These are phyloP conservation scores for Colletotrichum paranaense DNA, from an alignment of 2,329 filamentous ascomycete genomes.

Conservation along the genomic window DNA sequence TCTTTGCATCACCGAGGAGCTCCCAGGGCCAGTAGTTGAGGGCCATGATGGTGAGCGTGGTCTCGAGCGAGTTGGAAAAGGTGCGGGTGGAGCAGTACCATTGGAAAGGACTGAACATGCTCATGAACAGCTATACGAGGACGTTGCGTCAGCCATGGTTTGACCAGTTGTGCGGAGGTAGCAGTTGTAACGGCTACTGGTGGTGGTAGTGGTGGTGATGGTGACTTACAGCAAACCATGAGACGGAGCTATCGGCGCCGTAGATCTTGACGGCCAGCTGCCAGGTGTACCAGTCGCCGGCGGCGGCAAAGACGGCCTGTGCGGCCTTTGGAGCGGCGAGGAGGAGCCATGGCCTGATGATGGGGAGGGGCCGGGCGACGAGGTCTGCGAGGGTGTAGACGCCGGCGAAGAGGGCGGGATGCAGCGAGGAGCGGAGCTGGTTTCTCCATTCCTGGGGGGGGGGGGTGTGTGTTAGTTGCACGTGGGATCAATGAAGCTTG, in stretches of 20 bases:
- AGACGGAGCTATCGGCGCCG: constrained; percentile 70
- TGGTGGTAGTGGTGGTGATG: too few species aligned
- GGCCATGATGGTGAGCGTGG: constrained; percentile 84
- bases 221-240: constrained; percentile 75
- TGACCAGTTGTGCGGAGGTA: too few species aligned
- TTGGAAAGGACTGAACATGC: constrained; percentile 87
- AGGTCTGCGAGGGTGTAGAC: constrained; percentile 74
- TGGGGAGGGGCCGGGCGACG: constrained; percentile 63
- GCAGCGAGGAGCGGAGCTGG: constrained; percentile 87
- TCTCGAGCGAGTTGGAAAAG: constrained; percentile 94
- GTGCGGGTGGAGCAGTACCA: constrained; percentile 96
- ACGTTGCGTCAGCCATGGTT: too few species aligned
- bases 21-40: constrained; percentile 90
- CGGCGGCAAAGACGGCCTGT: constrained; percentile 82
- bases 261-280: constrained; percentile 80
- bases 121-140: constrained; percentile 71
- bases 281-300: constrained; percentile 90
- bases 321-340: constrained; percentile 78
- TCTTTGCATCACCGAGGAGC: constrained; percentile 60
- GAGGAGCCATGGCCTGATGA: constrained; percentile 72
- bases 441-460: constrained; percentile 85
- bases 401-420: constrained; percentile 86
- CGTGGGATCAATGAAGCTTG: too few species aligned
- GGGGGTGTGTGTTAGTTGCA: neutral
- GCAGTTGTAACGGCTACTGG: too few species aligned